These are phyloP conservation scores for Xylaria cubensis DNA, from an alignment of 495 filamentous ascomycete genomes.

Conservation along the genomic window DNA sequence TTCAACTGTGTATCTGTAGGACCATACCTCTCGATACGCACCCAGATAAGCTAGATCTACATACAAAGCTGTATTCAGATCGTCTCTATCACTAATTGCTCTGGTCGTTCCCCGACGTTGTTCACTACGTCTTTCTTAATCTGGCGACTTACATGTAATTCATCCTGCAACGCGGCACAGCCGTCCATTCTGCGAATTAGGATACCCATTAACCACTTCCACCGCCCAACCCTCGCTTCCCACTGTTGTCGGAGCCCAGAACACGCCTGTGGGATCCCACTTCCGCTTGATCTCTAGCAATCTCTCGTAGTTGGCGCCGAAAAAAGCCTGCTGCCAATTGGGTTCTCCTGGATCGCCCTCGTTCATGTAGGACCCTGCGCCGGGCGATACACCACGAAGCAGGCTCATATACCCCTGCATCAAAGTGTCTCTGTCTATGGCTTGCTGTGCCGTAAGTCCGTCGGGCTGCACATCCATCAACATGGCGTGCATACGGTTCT, in stretches of 20 bases:
- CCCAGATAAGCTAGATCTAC: no score
- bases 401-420: slow-evolving; percentile 28
- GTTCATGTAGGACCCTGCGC: slow-evolving; percentile 38
- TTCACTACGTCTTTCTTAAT: not conserved
- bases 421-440: slow-evolving; percentile 1
- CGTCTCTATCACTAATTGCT: no score
- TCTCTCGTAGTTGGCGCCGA: slow-evolving; percentile 50
- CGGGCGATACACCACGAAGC: slow-evolving; percentile 43
- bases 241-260: slow-evolving; percentile 39
- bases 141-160: not conserved
- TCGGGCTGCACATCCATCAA: slow-evolving; percentile 43
- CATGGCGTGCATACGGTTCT: slow-evolving; percentile 60
- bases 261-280: slow-evolving; percentile 54
- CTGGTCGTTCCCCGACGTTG: no score
- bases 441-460: slow-evolving; percentile 33
- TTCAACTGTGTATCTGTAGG: no score
- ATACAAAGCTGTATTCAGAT: no score
- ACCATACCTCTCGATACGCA: no score
- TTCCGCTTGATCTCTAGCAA: slow-evolving; percentile 56
- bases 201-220: slow-evolving; percentile 34
- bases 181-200: slow-evolving; percentile 34
- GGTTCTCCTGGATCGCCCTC: slow-evolving; percentile 54
- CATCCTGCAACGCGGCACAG: slow-evolving; percentile 15
- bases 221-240: slow-evolving; percentile 20
- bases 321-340: slow-evolving; percentile 42